These are phyloP conservation scores for Gillenia trifoliata DNA, from an alignment of 306 rosid genomes.

Conservation along the genomic window DNA sequence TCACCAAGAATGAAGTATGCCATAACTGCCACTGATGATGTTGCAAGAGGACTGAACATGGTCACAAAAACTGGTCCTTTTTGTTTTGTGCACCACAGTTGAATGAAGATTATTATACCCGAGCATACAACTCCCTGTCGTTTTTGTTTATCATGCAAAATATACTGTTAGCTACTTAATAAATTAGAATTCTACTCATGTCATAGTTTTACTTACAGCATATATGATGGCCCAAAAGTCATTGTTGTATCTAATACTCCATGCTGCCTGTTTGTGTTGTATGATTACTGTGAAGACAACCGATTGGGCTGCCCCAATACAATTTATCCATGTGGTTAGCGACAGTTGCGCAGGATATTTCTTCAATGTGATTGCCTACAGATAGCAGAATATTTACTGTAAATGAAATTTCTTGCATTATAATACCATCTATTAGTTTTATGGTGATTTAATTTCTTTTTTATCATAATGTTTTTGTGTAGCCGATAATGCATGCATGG, in stretches of 20 bases:
- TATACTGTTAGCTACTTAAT: background rate
- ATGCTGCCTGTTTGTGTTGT: constrained; percentile 26
- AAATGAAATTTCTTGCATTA: background rate
- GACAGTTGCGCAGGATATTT: constrained; percentile 46
- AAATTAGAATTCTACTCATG: background rate
- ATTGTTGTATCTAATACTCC: constrained; percentile 19
- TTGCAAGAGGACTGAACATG: constrained; percentile 34
- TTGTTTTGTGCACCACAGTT: constrained; percentile 27
- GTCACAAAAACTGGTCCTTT: constrained; percentile 42
- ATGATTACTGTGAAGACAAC: constrained; percentile 27
- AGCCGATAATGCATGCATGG: background rate
- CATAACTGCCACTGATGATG: constrained; percentile 26
- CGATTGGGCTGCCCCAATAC: constrained; percentile 35
- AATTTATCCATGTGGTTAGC: constrained; percentile 41
- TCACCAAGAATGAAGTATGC: constrained; percentile 37
- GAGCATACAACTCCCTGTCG: constrained; percentile 28
- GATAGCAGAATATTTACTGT: background rate
- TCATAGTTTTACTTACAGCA: constrained; percentile 14
- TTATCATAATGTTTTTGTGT: background rate
- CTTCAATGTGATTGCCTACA: constrained; percentile 34
- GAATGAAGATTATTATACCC: constrained; percentile 22
- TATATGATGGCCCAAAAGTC: constrained; percentile 32
- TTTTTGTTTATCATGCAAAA: background rate
- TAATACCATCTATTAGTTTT: background rate
- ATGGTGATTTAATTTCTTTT: background rate